Percentiles rank a stretch among this genome's conserved stretches.
Evolutionary conservation across 2,329 filamentous ascomycete species (phyloP).

Genomic region (Ophiostoma himal-ulmi): DNA sequence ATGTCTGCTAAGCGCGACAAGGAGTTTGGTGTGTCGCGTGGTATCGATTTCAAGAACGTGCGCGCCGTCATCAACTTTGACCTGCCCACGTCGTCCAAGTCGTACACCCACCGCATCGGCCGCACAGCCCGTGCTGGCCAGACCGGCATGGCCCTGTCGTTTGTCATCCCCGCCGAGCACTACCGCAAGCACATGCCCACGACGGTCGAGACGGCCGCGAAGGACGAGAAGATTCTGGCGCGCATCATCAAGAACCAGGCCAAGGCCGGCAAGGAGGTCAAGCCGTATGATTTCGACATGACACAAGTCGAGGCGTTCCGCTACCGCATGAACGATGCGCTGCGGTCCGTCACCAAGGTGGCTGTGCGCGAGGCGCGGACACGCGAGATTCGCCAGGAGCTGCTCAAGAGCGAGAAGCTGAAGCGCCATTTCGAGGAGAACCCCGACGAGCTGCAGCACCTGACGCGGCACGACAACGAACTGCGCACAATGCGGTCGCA

Average conservation of each 20-base stretch:
- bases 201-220: conserved; percentile 63
- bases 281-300: conserved; percentile 93
- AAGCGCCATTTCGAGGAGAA: conserved; percentile 97
- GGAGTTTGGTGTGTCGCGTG: conserved; percentile 91
- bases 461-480: conserved; percentile 86
- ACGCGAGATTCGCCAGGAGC: conserved; percentile 78
- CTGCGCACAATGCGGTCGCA: conserved; percentile 77
- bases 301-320: conserved; percentile 87
- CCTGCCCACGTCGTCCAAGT: conserved; percentile 78
- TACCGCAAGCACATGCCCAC: conserved; percentile 90
- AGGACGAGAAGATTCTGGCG: conserved; percentile 77
- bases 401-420: conserved; percentile 89
- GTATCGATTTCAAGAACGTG: conserved; percentile 95
- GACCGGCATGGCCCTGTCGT: conserved; percentile 90
- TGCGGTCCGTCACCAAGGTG: conserved; percentile 82
- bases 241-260: conserved; percentile 78
- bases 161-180: conserved; percentile 74
- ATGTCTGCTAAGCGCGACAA: conserved; percentile 58
- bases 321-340: conserved; percentile 88
- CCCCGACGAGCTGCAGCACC: conserved; percentile 69
- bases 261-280: conserved; percentile 71
- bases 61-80: conserved; percentile 96
- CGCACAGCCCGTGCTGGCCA: conserved; percentile 87
- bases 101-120: conserved; percentile 95
- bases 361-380: conserved; percentile 85